Conservation (phyloP, 2,329 filamentous ascomycete genomes). For the Harringtonia lauricola region DNA sequence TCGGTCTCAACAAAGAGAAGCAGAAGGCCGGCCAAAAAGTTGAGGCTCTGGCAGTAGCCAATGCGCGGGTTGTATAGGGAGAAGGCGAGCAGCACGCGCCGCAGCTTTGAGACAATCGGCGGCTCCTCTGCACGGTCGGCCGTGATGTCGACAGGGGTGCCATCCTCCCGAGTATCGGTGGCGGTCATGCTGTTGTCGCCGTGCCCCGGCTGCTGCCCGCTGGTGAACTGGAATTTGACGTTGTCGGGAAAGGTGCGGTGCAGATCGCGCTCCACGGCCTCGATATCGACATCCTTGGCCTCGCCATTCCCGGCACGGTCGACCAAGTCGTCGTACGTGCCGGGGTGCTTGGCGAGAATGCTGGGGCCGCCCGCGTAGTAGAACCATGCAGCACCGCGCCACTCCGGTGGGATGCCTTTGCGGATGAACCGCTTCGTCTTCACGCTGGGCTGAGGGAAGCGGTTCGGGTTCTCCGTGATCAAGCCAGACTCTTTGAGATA, state of each 20-base stretch:
- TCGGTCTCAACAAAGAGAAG: constrained; percentile 81
- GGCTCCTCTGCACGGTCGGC: constrained; percentile 46
- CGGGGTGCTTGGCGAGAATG: constrained; percentile 63
- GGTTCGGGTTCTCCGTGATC: constrained; percentile 57
- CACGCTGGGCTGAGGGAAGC: constrained; percentile 68
- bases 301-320: constrained; percentile 29
- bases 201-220: constrained; percentile 16
- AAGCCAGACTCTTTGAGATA: constrained; percentile 69
- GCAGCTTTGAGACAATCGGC: constrained; percentile 67
- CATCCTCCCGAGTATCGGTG: background rate
- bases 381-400: constrained; percentile 94
- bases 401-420: constrained; percentile 89
- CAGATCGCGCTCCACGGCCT: constrained; percentile 87
- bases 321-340: constrained; percentile 64
- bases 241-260: constrained; percentile 95
- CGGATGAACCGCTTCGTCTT: constrained; percentile 86
- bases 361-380: constrained; percentile 85
- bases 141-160: constrained; percentile 4
- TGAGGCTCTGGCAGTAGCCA: constrained; percentile 91
- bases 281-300: constrained; percentile 63
- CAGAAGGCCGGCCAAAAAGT: constrained; percentile 84
- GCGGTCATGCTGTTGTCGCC: constrained; percentile 7
- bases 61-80: constrained; percentile 83
- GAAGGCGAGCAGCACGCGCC: constrained; percentile 80
- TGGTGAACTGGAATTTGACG: constrained; percentile 59